Evolutionary conservation across 495 filamentous ascomycete species (phyloP), one percentile per base, ranked within the genome.

Genomic region (Daldinia bambusicola): DNA sequence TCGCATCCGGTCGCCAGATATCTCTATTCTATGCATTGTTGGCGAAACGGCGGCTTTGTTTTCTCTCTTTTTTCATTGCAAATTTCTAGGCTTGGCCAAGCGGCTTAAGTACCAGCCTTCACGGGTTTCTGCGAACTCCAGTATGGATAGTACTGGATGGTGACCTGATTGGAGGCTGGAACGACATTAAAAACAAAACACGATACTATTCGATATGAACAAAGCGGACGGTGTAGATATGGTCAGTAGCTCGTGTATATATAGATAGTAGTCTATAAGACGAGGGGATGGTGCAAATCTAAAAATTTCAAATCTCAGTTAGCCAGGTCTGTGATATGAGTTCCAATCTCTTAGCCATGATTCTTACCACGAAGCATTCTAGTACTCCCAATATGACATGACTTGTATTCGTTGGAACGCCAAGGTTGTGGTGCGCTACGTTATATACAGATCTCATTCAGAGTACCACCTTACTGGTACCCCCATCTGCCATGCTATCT

Each of bases 181-280:
- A 56, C 50, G 30, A 53, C 48, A n/a, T 66, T 45, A 56, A 57
- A 26, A 26, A 26, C 26, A 26, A 26, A 26, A 66, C 51, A 58
- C 61, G 62, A 70, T 34, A 69, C 22, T 61, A 66, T 70, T 60
- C 55, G 59, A 58, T 38, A 59, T 40, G 53, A 31, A 74, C 53
- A 61, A 74, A 66, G 71, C 63, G 59, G 16, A 70, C 26, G 57
- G 59, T 57, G 52, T 52, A 63, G 51, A 59, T 56, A 70, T 74
- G 66, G 34, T 70, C 65, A 63, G 36, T 63, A 66, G 50, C 45
- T 73, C 59, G 61, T 65, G 61, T 67, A 75, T 77, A 69, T 76
- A 71, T 76, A 74, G 57, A 60, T 65, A 67, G 69, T 71, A 72
- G 67, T 72, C 66, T 75, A 76, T 48, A 48, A 48, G 64, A 63